These are phyloP conservation scores for Kokia cookei DNA, from an alignment of 441 rosid species.

Conservation along the genomic window DNA sequence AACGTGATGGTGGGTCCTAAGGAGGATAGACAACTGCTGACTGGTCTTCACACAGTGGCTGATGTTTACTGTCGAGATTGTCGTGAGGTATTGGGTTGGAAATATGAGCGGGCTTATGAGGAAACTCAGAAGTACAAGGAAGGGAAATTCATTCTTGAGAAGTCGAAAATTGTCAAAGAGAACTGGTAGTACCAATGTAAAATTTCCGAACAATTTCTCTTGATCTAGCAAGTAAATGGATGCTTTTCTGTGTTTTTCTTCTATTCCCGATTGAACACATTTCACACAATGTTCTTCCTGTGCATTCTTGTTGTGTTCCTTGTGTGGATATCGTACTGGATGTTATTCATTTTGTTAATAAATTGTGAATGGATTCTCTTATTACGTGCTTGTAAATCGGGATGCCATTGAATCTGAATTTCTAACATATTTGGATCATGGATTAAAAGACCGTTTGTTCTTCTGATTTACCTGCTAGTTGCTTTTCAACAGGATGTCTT, in stretches of 20 bases:
- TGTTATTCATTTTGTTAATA: slow-evolving; percentile 22
- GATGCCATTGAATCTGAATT: slow-evolving; percentile 1
- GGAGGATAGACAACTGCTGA: slow-evolving; percentile 60
- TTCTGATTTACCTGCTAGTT: background rate
- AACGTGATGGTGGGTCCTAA: slow-evolving; percentile 45
- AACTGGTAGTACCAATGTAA: slow-evolving; percentile 35
- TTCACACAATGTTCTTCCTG: background rate
- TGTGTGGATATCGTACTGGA: slow-evolving; percentile 7
- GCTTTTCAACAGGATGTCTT: background rate
- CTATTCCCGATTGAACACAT: slow-evolving; percentile 15
- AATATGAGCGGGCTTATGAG: slow-evolving; percentile 64
- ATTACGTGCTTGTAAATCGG: background rate
- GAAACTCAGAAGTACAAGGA: slow-evolving; percentile 64
- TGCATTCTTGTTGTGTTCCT: slow-evolving; percentile 14
- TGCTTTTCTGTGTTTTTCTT: slow-evolving; percentile 4
- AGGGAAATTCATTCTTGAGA: slow-evolving; percentile 70
- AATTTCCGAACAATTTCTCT: slow-evolving; percentile 4
- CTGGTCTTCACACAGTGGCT: slow-evolving; percentile 69
- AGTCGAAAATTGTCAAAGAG: slow-evolving; percentile 49
- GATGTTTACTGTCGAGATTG: slow-evolving; percentile 56
- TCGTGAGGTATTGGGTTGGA: slow-evolving; percentile 61
- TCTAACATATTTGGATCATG: background rate
- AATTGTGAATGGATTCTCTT: slow-evolving; percentile 21
- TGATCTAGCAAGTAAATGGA: slow-evolving; percentile 10
- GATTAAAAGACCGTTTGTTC: background rate